phyloP scores from a whole-genome alignment of 2,329 filamentous ascomycete genomes.

The Cadophora sp. region DNA sequence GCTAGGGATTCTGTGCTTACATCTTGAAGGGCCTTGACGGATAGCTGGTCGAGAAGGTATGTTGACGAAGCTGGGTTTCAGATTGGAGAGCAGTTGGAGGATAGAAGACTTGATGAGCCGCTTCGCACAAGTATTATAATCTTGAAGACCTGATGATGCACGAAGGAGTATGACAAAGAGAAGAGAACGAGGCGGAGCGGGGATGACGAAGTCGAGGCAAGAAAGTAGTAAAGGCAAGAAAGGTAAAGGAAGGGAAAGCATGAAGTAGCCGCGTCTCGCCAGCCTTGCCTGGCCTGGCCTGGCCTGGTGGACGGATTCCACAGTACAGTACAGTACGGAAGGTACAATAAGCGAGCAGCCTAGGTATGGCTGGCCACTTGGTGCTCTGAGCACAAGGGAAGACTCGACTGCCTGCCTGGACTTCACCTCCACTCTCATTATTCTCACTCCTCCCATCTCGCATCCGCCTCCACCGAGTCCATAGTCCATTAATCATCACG shows the following conservation, averaged over 20 bases:
- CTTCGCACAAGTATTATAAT: constrained; percentile 25
- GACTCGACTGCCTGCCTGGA: background rate
- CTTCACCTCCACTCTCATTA: too few species aligned
- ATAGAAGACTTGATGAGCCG: constrained; percentile 1
- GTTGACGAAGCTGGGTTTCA: constrained; percentile 16
- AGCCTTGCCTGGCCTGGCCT: constrained; percentile 4
- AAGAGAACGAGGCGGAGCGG: constrained; percentile 1
- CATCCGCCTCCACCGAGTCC: background rate
- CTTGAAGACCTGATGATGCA: background rate
- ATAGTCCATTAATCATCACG: constrained; percentile 8
- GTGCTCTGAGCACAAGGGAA: background rate
- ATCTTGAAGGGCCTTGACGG: constrained; percentile 26
- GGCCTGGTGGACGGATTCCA: background rate
- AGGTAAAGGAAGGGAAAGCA: background rate
- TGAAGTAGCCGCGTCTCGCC: constrained; percentile 12
- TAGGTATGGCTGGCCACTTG: background rate
- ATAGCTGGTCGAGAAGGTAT: constrained; percentile 13
- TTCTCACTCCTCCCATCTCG: background rate
- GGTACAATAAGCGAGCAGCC: background rate
- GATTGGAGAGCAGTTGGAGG: background rate
- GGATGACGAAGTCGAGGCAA: constrained; percentile 5
- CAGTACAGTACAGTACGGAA: too few species aligned
- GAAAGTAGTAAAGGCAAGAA: background rate
- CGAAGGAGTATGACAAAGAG: background rate
- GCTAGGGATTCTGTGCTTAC: constrained; percentile 24